phyloP scores from a whole-genome alignment of 176 grass and related monocot species.

The Oryza longistaminata region DNA sequence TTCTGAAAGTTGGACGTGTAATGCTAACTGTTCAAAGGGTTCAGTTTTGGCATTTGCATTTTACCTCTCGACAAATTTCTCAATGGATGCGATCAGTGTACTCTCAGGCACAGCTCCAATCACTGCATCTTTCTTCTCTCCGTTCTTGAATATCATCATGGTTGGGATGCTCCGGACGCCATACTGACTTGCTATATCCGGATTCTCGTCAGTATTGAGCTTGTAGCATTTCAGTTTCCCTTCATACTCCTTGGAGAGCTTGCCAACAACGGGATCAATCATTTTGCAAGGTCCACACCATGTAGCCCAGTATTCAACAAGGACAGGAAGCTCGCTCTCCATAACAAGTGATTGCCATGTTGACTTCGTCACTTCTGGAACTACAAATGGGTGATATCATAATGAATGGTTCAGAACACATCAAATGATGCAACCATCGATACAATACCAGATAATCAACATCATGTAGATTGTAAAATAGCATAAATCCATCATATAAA shows the following conservation, averaged over 20 bases:
- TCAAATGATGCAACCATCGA: neutral
- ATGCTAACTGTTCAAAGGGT: neutral
- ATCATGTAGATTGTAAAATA: neutral
- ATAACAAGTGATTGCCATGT: constrained; percentile 66
- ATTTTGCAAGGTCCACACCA: constrained; percentile 94
- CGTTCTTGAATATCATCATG: constrained; percentile 77
- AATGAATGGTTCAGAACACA: neutral
- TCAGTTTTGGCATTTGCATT: neutral
- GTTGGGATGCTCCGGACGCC: constrained; percentile 89
- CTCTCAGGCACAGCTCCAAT: constrained; percentile 81
- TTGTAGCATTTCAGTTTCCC: constrained; percentile 85
- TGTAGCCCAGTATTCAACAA: constrained; percentile 85
- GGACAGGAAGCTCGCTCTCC: constrained; percentile 67
- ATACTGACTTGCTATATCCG: constrained; percentile 62
- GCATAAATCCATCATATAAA: neutral
- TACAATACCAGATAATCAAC: neutral
- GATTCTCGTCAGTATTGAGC: constrained; percentile 81
- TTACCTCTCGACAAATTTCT: constrained; percentile 57
- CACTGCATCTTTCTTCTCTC: constrained; percentile 75
- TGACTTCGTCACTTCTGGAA: constrained; percentile 58
- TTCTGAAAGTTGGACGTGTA: neutral
- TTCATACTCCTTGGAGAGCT: constrained; percentile 79
- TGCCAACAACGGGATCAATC: constrained; percentile 73
- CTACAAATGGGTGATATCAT: constrained; percentile 22
- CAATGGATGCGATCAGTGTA: constrained; percentile 56